Conservation (phyloP, 768 basidiomycete species). For the Psilocybe azurescens region DNA sequence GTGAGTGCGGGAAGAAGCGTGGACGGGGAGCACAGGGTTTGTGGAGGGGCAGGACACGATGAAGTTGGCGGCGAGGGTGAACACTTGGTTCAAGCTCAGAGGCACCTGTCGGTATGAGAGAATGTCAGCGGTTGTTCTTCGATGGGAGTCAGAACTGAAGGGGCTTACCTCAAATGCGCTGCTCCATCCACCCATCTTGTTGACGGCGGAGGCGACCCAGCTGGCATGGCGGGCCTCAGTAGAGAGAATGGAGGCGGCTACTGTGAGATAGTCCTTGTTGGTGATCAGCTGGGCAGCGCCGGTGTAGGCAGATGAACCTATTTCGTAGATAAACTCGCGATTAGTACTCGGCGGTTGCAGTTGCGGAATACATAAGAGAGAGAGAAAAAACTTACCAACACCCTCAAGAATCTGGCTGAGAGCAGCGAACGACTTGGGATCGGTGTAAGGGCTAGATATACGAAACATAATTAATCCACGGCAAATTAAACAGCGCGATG, state of each 20-base stretch:
- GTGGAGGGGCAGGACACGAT: constrained; percentile 58
- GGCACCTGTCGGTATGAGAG: constrained; percentile 23
- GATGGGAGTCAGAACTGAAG: neutral
- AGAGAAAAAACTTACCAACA: constrained; percentile 39
- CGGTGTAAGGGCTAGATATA: constrained; percentile 49
- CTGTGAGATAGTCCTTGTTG: constrained; percentile 51
- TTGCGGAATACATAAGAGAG: neutral
- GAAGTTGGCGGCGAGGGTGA: constrained; percentile 48
- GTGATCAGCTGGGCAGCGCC: constrained; percentile 56
- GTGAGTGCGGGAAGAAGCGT: constrained; percentile 58
- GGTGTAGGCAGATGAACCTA: constrained; percentile 54
- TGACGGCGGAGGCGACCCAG: constrained; percentile 55
- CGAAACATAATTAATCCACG: neutral
- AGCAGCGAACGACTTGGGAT: constrained; percentile 53
- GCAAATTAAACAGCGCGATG: neutral
- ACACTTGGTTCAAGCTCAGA: constrained; percentile 31
- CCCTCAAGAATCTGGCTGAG: constrained; percentile 60
- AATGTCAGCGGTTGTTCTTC: neutral
- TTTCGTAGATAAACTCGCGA: neutral
- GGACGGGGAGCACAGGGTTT: constrained; percentile 57
- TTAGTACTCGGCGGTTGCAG: too few species aligned
- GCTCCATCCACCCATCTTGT: constrained; percentile 51
- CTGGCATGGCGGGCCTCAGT: constrained; percentile 64
- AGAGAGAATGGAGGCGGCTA: constrained; percentile 60
- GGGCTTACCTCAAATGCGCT: constrained; percentile 47